Base-by-base conservation (phyloP, 805 yeast species). In the Metschnikowia corniflorae region DNA sequence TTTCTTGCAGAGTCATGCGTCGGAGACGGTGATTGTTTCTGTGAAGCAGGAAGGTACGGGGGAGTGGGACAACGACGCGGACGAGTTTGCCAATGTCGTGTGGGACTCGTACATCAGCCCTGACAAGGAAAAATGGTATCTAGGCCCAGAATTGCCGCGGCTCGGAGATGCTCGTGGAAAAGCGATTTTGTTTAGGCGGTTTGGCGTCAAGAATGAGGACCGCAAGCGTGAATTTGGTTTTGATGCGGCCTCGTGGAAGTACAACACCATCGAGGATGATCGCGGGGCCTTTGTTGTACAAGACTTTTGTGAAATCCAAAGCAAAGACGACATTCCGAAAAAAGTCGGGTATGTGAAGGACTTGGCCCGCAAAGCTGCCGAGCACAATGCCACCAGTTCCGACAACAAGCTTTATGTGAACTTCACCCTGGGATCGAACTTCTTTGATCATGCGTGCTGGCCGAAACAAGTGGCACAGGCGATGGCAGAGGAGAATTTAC, bases 1-100 rank as follows among this genome's bases (percentile, higher is more conserved):
- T 10, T 84, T 80, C 50, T 63, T 83, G 42, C 61, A 66, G 12
- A 40, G 55, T 4, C 70, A 82, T 58, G 60, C 55, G 1, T 68
- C 78, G 4, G 93, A 84, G 59, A 62, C 77, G 8, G 83, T 81
- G 8, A 57, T 84, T 39, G 73, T 84, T 13, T 80, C 87, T 1
- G 57, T 84, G 44, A 84, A 84, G 53, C 84, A 80, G 54, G 93
- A 84, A 57, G 91, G 91, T 26, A 65, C 77, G 14, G 77, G 78
- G 34, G 65, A 68, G 25, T 82, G 86, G 86, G 71, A 79, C 47
- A 71, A 77, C 40, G 70, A 71, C 30, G 54, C 65, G 32, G 85
- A 80, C 51, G 88, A 82, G 54, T 82, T 83, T 55, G 75, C 77
- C 24, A 75, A 75, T 43, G 62, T 73, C 29, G 65, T 83, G 35